Conservation (phyloP, 306 rosid species). For the Arachis hypogaea region DNA sequence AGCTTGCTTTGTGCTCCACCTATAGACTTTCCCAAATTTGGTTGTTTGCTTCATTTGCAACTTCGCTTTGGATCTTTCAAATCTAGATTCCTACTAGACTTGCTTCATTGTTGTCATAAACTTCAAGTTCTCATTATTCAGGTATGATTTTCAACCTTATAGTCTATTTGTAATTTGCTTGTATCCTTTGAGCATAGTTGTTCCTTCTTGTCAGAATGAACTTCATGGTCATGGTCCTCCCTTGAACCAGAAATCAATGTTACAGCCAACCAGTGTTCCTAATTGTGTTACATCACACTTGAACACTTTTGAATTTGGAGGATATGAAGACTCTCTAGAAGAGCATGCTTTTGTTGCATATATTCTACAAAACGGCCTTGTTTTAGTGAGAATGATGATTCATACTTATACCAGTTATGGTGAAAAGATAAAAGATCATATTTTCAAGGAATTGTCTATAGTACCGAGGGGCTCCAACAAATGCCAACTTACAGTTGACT, state of each 20-base stretch:
- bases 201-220: not conserved
- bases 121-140: not conserved
- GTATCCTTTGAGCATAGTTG: not conserved
- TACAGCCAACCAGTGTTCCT: not conserved
- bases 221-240: not conserved
- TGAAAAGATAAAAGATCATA: not conserved
- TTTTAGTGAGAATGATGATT: not conserved
- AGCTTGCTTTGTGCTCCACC: not conserved
- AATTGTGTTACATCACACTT: slow-evolving; percentile 2
- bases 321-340: not conserved
- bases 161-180: not conserved
- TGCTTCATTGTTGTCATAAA: not conserved
- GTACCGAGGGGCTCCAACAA: not conserved
- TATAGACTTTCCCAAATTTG: not conserved
- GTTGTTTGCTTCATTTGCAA: not conserved
- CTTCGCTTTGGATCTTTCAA: not conserved
- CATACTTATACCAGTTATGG: too few species aligned
- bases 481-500: not conserved
- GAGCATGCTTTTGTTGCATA: not conserved
- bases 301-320: not conserved
- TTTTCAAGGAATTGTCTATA: not conserved
- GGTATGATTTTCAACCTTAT: not conserved
- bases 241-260: not conserved
- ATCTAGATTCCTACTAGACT: not conserved
- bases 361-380: not conserved